These are phyloP conservation scores for Tolypocladium ovalisporum DNA, from an alignment of 2,329 filamentous ascomycete genomes.

Conservation along the genomic window DNA sequence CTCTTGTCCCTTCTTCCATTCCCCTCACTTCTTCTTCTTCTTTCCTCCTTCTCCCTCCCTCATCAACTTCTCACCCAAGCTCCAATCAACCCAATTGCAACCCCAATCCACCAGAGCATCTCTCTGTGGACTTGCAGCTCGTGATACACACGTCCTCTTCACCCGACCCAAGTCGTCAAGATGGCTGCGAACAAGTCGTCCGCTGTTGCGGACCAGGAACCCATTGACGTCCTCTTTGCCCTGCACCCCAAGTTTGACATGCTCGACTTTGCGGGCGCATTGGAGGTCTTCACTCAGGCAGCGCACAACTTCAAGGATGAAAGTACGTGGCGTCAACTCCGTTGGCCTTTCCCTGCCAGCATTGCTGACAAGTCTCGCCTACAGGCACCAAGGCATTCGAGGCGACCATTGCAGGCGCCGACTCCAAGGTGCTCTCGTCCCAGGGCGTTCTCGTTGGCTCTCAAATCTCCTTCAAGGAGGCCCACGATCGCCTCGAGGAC, in stretches of 20 bases:
- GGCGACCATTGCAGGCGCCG: constrained; percentile 41
- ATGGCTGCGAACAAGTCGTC: constrained; percentile 48
- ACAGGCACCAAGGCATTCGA: constrained; percentile 47
- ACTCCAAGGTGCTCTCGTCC: constrained; percentile 42
- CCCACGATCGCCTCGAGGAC: constrained; percentile 60
- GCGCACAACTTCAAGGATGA: constrained; percentile 42
- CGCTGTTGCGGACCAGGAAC: constrained; percentile 45
- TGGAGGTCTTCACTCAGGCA: constrained; percentile 39
- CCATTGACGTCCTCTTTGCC: constrained; percentile 49
- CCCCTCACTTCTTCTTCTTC: constrained; percentile 1
- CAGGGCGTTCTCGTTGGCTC: constrained; percentile 62
- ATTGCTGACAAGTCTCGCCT: constrained; percentile 1
- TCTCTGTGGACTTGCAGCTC: neutral
- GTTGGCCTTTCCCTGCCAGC: neutral
- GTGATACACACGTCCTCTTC: neutral
- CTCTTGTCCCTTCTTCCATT: neutral
- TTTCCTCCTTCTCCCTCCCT: constrained; percentile 6
- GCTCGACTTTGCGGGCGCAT: constrained; percentile 45
- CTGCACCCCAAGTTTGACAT: constrained; percentile 50
- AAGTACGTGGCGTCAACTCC: constrained; percentile 22
- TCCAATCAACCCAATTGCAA: neutral
- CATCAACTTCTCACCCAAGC: constrained; percentile 11
- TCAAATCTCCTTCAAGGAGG: constrained; percentile 70
- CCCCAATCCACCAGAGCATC: neutral
- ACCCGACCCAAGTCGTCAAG: constrained; percentile 19